phyloP scores from a whole-genome alignment of 78 protist genomes.

The Andalucia godoyi region DNA sequence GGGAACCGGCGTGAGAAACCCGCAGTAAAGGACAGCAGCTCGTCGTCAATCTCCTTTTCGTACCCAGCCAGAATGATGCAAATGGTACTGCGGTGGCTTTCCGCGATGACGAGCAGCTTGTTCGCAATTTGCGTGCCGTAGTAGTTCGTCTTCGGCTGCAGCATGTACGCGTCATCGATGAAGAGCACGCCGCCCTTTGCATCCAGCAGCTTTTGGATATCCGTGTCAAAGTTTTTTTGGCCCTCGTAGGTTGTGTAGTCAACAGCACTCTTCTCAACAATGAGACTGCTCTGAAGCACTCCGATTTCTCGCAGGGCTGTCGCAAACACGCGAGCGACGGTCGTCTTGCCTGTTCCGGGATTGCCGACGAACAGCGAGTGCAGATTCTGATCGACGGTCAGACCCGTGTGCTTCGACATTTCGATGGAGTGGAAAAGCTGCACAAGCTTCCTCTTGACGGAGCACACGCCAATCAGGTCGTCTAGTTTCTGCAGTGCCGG shows the following conservation, averaged over 20 bases:
- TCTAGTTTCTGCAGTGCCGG: too few species aligned
- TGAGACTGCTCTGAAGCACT: background rate
- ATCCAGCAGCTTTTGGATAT: background rate
- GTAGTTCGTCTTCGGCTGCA: too few species aligned
- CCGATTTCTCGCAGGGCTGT: background rate
- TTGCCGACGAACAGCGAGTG: background rate
- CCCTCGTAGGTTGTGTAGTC: too few species aligned
- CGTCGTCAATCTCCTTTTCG: background rate
- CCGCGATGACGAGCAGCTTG: background rate
- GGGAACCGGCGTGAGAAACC: too few species aligned
- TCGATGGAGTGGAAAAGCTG: too few species aligned
- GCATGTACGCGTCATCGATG: conserved; percentile 16
- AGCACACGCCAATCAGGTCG: too few species aligned
- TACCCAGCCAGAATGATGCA: conserved; percentile 11
- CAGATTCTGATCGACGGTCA: background rate
- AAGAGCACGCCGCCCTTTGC: conserved; percentile 15
- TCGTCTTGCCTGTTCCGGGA: conserved; percentile 22
- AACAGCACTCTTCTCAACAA: too few species aligned
- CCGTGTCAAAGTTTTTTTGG: background rate
- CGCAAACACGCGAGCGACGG: background rate
- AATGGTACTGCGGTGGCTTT: background rate
- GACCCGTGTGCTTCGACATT: too few species aligned
- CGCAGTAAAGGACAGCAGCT: too few species aligned
- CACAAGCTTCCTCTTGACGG: too few species aligned
- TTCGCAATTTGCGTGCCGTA: background rate